phyloP scores from a whole-genome alignment of 1,139 yeast genomes.

The Geotrichum aggregatum region DNA sequence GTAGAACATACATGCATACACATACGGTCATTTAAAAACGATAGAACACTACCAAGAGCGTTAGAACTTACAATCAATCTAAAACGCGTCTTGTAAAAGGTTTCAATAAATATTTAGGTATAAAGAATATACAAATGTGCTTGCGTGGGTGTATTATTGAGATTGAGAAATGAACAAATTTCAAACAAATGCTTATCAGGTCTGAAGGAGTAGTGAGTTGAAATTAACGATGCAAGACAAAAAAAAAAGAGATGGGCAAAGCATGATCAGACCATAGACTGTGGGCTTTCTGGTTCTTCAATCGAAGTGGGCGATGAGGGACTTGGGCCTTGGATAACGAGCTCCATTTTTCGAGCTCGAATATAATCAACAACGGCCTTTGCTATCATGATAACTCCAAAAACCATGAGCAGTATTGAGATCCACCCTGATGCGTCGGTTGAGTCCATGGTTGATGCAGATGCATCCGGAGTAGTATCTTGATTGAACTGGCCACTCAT shows the following conservation, averaged over 20 bases:
- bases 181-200: constrained; percentile 3
- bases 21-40: neutral
- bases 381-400: constrained; percentile 63
- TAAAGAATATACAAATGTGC: no score
- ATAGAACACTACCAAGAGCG: neutral
- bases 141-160: no score
- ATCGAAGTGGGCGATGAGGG: neutral
- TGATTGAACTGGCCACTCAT: constrained; percentile 29
- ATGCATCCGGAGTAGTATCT: no score
- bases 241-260: neutral
- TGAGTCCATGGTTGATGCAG: constrained; percentile 16
- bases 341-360: constrained; percentile 74
- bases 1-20: constrained; percentile 27
- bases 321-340: constrained; percentile 41
- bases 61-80: no score
- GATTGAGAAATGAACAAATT: no score
- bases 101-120: no score
- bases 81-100: no score
- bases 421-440: constrained; percentile 28
- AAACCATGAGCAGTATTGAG: constrained; percentile 57
- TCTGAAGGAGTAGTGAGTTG: neutral
- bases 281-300: neutral
- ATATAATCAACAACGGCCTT: constrained; percentile 69
- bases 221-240: neutral
- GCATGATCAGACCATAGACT: neutral